Percentiles rank a stretch among this genome's conserved stretches.
Evolutionary conservation across 2,329 filamentous ascomycete genomes (phyloP).

Genomic region (Aspergillus carbonarius): DNA sequence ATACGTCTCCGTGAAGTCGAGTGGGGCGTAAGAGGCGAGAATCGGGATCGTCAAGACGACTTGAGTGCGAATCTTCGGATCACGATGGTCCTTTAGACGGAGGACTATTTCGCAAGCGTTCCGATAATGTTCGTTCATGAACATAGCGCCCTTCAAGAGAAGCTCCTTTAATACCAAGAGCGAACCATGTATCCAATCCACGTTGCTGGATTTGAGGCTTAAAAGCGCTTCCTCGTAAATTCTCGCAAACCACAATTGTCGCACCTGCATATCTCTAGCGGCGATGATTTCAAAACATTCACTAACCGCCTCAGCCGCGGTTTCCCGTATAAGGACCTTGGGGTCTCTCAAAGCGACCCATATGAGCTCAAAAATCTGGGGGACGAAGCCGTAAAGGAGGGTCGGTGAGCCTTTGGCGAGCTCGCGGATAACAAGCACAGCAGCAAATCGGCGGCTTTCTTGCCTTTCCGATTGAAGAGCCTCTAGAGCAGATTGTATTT

Average conservation of each 20-base stretch:
- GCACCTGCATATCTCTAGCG: constrained; percentile 84
- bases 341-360: constrained; percentile 91
- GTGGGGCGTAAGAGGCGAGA: constrained; percentile 85
- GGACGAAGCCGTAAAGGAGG: constrained; percentile 90
- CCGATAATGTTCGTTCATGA: constrained; percentile 93
- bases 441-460: constrained; percentile 89
- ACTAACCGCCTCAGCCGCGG: constrained; percentile 87
- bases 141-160: constrained; percentile 94
- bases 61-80: constrained; percentile 81
- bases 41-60: constrained; percentile 90
- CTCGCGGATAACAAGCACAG: constrained; percentile 86
- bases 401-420: constrained; percentile 91
- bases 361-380: constrained; percentile 92
- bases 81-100: constrained; percentile 88
- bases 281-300: constrained; percentile 95
- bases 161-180: constrained; percentile 90
- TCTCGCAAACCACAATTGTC: constrained; percentile 82
- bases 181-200: constrained; percentile 92
- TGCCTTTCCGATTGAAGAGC: constrained; percentile 95
- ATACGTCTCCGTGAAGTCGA: constrained; percentile 83
- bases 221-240: constrained; percentile 83
- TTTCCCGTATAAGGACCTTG: constrained; percentile 87
- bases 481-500: constrained; percentile 93
- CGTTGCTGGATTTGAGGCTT: constrained; percentile 74
- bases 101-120: constrained; percentile 91